Evolutionary conservation across 176 grass and related monocot genomes (phyloP).

Genomic region (Rhynchospora breviuscula): DNA sequence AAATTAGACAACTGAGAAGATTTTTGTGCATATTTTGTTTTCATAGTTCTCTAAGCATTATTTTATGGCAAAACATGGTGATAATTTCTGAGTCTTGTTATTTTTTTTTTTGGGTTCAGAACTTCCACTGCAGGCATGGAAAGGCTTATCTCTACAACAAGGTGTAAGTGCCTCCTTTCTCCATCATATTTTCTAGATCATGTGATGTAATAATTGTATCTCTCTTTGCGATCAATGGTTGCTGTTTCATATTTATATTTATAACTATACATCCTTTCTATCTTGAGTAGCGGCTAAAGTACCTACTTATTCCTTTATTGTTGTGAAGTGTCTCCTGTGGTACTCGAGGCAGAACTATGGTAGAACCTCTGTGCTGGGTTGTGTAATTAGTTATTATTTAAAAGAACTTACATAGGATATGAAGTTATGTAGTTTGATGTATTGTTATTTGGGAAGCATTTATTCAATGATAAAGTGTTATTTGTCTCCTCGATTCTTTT

Average conservation of each 20-base stretch:
- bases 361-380: background rate
- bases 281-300: background rate
- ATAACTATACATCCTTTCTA: background rate
- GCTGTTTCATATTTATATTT: background rate
- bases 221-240: background rate
- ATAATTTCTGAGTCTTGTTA: slow-evolving; percentile 13
- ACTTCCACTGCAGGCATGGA: slow-evolving; percentile 81
- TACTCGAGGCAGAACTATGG: background rate
- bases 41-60: background rate
- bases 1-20: background rate
- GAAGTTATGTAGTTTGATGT: background rate
- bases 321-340: background rate
- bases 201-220: background rate
- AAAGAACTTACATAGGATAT: background rate
- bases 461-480: background rate
- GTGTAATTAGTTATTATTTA: background rate
- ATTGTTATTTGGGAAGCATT: background rate
- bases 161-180: slow-evolving; percentile 57
- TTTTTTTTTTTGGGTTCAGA: slow-evolving; percentile 33
- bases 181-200: background rate
- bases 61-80: background rate
- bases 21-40: background rate
- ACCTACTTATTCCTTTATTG: background rate
- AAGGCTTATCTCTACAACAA: slow-evolving; percentile 93
- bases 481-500: background rate